A percentile compares a stretch with the other conserved stretches of the same genome.
These are phyloP conservation scores for Lipomyces chichibuensis DNA, from an alignment of 805 yeast genomes.

Conservation along the genomic window DNA sequence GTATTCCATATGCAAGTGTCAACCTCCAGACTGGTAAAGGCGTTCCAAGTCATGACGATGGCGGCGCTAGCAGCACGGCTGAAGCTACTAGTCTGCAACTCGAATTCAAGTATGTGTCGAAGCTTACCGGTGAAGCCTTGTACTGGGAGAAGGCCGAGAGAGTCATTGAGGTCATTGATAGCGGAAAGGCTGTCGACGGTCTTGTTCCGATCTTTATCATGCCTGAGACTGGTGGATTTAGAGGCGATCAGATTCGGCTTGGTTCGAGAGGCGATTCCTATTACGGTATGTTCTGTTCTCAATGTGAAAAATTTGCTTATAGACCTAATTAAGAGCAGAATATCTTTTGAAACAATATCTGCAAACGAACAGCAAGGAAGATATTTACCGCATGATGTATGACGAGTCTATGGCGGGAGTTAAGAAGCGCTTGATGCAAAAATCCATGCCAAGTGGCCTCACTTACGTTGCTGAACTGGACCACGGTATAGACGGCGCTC, in stretches of 20 bases:
- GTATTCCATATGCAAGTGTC: slow-evolving; percentile 78
- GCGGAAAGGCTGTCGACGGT: slow-evolving; percentile 67
- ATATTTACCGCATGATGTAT: slow-evolving; percentile 71
- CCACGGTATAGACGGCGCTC: slow-evolving; percentile 60
- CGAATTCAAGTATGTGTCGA: slow-evolving; percentile 80
- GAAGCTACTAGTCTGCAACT: slow-evolving; percentile 86
- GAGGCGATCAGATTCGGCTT: slow-evolving; percentile 67
- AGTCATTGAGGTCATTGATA: slow-evolving; percentile 70
- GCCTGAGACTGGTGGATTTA: slow-evolving; percentile 73
- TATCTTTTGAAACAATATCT: slow-evolving; percentile 82
- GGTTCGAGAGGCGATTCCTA: slow-evolving; percentile 95
- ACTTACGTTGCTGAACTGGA: slow-evolving; percentile 79
- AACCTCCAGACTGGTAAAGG: slow-evolving; percentile 70
- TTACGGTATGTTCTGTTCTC: slow-evolving; percentile 52
- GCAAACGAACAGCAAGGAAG: slow-evolving; percentile 67
- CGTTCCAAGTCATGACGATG: slow-evolving; percentile 60
- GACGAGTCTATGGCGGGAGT: slow-evolving; percentile 77
- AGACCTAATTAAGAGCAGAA: slow-evolving; percentile 41
- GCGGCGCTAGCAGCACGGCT: slow-evolving; percentile 78
- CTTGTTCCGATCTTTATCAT: slow-evolving; percentile 78
- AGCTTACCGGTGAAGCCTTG: slow-evolving; percentile 73
- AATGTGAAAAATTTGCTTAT: background rate
- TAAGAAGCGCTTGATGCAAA: slow-evolving; percentile 61
- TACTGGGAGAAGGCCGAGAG: slow-evolving; percentile 82
- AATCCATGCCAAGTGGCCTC: slow-evolving; percentile 64